Evolutionary conservation across 83 land plant genomes (phyloP).

Genomic region (Thuja plicata): DNA sequence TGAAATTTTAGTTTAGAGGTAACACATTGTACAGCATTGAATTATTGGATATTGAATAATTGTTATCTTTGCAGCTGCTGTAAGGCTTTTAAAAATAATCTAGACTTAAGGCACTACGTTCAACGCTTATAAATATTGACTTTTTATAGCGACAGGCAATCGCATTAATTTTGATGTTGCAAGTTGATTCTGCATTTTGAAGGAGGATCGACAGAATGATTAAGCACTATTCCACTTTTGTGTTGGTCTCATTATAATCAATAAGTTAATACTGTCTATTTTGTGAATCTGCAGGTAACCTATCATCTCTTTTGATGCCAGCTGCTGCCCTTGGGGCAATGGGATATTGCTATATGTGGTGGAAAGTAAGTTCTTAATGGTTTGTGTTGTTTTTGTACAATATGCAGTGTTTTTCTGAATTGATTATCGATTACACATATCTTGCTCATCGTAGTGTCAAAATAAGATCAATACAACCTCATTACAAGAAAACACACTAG

Average conservation of each 20-base stretch:
- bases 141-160: neutral
- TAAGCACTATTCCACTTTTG: neutral
- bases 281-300: constrained; percentile 24
- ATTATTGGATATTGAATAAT: neutral
- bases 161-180: neutral
- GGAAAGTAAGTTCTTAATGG: constrained; percentile 45
- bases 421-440: too few species aligned
- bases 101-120: neutral
- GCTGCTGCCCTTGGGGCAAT: constrained; percentile 67
- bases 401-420: neutral
- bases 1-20: neutral
- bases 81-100: neutral
- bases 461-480: too few species aligned
- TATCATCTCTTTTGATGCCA: constrained; percentile 45
- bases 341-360: constrained; percentile 78
- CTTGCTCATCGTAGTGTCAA: too few species aligned
- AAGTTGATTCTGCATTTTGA: neutral
- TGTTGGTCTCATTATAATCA: neutral
- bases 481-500: too few species aligned
- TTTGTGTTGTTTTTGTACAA: constrained; percentile 7
- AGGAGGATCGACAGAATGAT: neutral
- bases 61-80: neutral
- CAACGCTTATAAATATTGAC: neutral
- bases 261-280: neutral
- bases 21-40: neutral